A percentile compares a stretch with the other conserved stretches of the same genome.
These are phyloP conservation scores for Monosporascus sp. DNA, from an alignment of 2,329 filamentous ascomycete species.

Conservation along the genomic window DNA sequence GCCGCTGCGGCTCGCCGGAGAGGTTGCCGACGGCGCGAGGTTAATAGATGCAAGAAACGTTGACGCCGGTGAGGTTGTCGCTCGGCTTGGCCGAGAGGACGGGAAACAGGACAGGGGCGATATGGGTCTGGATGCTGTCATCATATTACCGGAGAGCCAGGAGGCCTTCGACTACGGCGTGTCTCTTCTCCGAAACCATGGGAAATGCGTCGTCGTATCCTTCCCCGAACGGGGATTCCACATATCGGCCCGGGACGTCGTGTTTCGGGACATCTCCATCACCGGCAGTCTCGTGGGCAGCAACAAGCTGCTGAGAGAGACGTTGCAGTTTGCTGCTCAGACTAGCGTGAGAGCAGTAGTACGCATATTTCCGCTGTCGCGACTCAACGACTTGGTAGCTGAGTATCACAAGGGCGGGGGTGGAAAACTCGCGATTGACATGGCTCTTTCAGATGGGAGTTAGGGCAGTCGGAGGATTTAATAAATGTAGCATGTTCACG, in stretches of 20 bases:
- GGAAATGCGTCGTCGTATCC: conserved; percentile 39
- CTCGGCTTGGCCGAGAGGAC: conserved; percentile 30
- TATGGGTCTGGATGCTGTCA: conserved; percentile 40
- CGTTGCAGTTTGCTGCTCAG: conserved; percentile 32
- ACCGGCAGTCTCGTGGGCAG: conserved; percentile 36
- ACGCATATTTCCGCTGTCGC: conserved; percentile 28
- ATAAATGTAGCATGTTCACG: too few species aligned
- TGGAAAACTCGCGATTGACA: conserved; percentile 41
- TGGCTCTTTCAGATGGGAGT: conserved; percentile 13
- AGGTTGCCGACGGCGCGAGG: conserved; percentile 24
- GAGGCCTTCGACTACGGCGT: conserved; percentile 42
- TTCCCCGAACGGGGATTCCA: conserved; percentile 40
- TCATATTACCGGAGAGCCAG: conserved; percentile 42
- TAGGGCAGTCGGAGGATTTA: conserved; percentile 6
- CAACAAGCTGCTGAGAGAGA: conserved; percentile 33
- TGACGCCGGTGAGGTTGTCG: conserved; percentile 13
- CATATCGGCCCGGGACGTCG: conserved; percentile 34
- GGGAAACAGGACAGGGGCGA: conserved; percentile 27
- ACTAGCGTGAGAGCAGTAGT: conserved; percentile 28
- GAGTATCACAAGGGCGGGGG: conserved; percentile 38
- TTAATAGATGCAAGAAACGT: conserved; percentile 34
- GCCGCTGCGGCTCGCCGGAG: conserved; percentile 27
- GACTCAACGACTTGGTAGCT: conserved; percentile 35
- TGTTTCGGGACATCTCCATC: conserved; percentile 38
- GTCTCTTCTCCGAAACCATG: conserved; percentile 36